Evolutionary conservation across 176 grass and related monocot genomes (phyloP).

Genomic region (Oryza longistaminata): DNA sequence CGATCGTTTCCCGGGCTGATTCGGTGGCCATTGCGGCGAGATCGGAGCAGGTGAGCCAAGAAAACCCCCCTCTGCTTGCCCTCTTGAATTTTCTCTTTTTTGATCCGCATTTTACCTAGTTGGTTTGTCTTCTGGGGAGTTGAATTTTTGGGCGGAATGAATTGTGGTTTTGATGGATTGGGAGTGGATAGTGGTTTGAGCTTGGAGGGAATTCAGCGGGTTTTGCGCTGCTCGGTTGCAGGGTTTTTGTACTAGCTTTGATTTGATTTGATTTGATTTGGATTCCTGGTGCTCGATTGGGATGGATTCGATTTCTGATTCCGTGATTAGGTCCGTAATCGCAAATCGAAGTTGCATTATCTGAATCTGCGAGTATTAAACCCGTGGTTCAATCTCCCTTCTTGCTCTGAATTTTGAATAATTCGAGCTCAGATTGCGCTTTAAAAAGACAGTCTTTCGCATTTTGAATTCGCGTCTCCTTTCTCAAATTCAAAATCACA

Average conservation of each 20-base stretch:
- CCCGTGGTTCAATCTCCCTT: neutral
- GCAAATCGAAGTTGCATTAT: neutral
- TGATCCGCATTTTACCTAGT: neutral
- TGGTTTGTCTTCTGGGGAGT: neutral
- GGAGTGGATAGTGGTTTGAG: slow-evolving; percentile 3
- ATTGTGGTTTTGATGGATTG: neutral
- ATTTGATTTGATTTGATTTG: slow-evolving; percentile 13
- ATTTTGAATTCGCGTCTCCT: neutral
- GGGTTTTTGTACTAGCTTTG: neutral
- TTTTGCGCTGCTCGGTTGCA: neutral
- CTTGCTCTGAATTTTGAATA: neutral
- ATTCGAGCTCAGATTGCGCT: neutral
- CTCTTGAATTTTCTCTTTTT: neutral
- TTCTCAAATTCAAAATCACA: neutral
- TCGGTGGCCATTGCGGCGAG: slow-evolving; percentile 21
- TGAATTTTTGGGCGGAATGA: neutral
- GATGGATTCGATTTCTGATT: neutral
- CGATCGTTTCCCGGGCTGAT: neutral
- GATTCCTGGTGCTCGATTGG: neutral
- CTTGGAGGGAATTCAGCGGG: neutral
- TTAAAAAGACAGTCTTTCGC: neutral
- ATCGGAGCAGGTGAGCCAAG: slow-evolving; percentile 31
- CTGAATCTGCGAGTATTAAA: neutral
- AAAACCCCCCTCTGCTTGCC: neutral
- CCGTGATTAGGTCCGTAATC: neutral